Conservation (phyloP, 225 moss, liverwort and hornwort genomes). For the Pleurozium schreberi region DNA sequence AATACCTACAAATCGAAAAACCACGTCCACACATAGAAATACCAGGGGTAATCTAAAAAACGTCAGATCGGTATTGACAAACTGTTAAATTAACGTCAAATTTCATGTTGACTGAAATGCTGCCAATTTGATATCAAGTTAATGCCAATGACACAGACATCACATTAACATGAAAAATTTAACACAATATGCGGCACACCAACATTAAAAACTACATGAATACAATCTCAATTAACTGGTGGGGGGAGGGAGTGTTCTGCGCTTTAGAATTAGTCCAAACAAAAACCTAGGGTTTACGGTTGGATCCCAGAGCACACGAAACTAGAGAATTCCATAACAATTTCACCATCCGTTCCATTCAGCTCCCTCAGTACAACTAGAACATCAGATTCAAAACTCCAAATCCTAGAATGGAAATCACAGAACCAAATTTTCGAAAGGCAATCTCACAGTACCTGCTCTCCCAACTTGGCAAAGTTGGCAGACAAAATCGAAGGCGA, state of each 20-base stretch:
- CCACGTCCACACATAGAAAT: not conserved
- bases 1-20: not conserved
- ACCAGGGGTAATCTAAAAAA: not conserved
- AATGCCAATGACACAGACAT: not conserved
- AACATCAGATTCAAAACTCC: not conserved
- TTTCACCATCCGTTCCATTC: not conserved
- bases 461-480: slow-evolving; percentile 79
- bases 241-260: not conserved
- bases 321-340: not conserved
- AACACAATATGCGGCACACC: not conserved
- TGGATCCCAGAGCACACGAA: not conserved
- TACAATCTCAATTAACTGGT: not conserved
- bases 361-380: too few relatives aligned
- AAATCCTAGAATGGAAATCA: not conserved
- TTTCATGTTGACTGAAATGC: not conserved
- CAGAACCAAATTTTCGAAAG: not conserved
- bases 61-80: not conserved
- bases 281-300: not conserved
- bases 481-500: slow-evolving; percentile 95
- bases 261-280: not conserved
- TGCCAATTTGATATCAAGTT: not conserved
- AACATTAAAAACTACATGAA: not conserved
- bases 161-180: not conserved
- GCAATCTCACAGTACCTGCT: slow-evolving; percentile 45
- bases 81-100: not conserved